phyloP scores from a whole-genome alignment of 768 basidiomycete species.

The Asterophora lycoperdoides region DNA sequence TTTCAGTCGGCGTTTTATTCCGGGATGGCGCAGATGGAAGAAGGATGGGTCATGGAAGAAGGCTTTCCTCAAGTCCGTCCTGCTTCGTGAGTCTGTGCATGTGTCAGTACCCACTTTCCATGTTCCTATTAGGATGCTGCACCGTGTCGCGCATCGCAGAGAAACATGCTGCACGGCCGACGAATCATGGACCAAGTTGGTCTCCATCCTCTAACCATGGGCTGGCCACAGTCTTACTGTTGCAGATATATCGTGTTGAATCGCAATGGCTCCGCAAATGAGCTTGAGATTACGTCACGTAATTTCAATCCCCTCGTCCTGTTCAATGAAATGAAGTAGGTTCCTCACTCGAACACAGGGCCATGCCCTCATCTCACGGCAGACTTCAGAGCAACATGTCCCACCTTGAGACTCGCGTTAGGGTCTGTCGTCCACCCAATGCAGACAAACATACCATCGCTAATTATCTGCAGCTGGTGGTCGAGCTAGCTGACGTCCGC shows the following conservation, averaged over 20 bases:
- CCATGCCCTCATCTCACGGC: background rate
- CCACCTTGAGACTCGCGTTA: slow-evolving; percentile 61
- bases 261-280: slow-evolving; percentile 71
- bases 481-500: slow-evolving; percentile 68
- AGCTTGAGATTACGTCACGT: slow-evolving; percentile 63
- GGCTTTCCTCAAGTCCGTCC: slow-evolving; percentile 58
- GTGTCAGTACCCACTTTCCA: slow-evolving; percentile 9
- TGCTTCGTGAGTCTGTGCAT: slow-evolving; percentile 4
- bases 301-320: slow-evolving; percentile 60
- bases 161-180: slow-evolving; percentile 68
- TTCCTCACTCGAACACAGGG: slow-evolving; percentile 4
- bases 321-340: slow-evolving; percentile 77
- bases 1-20: slow-evolving; percentile 67
- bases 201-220: slow-evolving; percentile 12
- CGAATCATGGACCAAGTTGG: slow-evolving; percentile 81
- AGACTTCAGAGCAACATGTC: slow-evolving; percentile 67
- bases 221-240: slow-evolving; percentile 6
- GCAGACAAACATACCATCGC: background rate
- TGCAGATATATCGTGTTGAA: slow-evolving; percentile 66
- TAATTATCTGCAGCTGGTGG: slow-evolving; percentile 46
- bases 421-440: slow-evolving; percentile 39
- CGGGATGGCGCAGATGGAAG: slow-evolving; percentile 72
- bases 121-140: slow-evolving; percentile 43
- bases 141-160: slow-evolving; percentile 66
- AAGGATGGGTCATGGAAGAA: slow-evolving; percentile 61